Evolutionary conservation across 1,284 basidiomycete genomes (phyloP).

Genomic region (Sutorius eximius): DNA sequence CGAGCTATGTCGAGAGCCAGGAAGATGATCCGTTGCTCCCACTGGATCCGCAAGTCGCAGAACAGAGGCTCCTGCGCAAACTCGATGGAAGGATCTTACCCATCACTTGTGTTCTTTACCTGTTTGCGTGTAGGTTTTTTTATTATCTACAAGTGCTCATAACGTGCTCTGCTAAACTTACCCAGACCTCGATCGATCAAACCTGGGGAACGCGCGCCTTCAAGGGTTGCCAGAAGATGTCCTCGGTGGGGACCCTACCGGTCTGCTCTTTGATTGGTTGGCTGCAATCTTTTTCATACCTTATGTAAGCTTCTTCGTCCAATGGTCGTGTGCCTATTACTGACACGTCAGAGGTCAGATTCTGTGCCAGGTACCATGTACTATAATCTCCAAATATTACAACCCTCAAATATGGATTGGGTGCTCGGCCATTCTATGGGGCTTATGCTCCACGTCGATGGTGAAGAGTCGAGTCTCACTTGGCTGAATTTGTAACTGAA

Average conservation of each 20-base stretch:
- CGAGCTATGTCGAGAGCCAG: conserved; percentile 2
- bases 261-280: conserved; percentile 69
- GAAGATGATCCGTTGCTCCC: conserved; percentile 29
- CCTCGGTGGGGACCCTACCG: conserved; percentile 66
- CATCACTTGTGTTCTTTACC: conserved; percentile 67
- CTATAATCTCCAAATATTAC: conserved; percentile 63
- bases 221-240: conserved; percentile 65
- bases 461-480: conserved; percentile 35
- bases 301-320: conserved; percentile 49
- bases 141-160: neutral
- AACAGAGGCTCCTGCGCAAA: conserved; percentile 61
- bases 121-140: conserved; percentile 66
- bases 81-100: conserved; percentile 69
- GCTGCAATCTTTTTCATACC: conserved; percentile 76
- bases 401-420: conserved; percentile 68
- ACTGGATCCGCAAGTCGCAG: conserved; percentile 38
- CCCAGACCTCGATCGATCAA: conserved; percentile 70
- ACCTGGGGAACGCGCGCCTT: conserved; percentile 73
- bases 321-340: neutral
- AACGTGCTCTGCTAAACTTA: neutral
- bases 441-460: conserved; percentile 67
- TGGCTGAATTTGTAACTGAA: neutral
- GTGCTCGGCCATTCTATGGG: conserved; percentile 67
- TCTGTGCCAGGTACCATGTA: conserved; percentile 68
- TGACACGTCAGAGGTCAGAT: conserved; percentile 45